Evolutionary conservation across 2,329 filamentous ascomycete genomes (phyloP).

Genomic region (Aaosphaeria arxii): DNA sequence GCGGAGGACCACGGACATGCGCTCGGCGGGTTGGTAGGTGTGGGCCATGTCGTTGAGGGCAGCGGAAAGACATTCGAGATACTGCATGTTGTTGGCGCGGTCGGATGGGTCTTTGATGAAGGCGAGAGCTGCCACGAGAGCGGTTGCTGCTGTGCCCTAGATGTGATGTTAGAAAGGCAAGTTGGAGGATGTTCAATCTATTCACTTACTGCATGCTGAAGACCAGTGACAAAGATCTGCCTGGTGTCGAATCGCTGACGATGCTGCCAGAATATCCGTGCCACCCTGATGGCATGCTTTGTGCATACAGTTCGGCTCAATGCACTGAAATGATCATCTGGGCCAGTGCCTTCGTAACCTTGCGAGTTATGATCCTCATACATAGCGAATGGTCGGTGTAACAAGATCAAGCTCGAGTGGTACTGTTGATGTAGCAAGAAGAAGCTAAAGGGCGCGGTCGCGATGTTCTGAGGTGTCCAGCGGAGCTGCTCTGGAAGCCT

Average conservation of each 20-base stretch:
- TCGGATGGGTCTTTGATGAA: conserved; percentile 39
- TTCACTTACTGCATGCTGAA: conserved; percentile 48
- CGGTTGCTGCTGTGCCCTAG: conserved; percentile 53
- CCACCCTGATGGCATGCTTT: conserved; percentile 53
- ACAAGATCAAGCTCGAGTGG: conserved; percentile 51
- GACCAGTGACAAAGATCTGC: conserved; percentile 50
- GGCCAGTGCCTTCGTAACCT: conserved; percentile 31
- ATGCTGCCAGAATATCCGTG: conserved; percentile 56
- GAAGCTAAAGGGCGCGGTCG: conserved; percentile 40
- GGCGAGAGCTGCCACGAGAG: conserved; percentile 49
- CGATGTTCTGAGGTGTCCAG: conserved; percentile 36
- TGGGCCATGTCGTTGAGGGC: conserved; percentile 53
- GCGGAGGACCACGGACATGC: conserved; percentile 53
- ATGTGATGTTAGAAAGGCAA: conserved; percentile 2
- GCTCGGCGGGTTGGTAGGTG: conserved; percentile 53
- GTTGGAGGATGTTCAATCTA: background rate
- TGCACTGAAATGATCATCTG: conserved; percentile 44
- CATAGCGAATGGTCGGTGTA: conserved; percentile 54
- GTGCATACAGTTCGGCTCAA: conserved; percentile 54
- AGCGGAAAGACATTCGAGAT: conserved; percentile 53
- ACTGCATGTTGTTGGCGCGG: conserved; percentile 44
- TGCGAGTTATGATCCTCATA: conserved; percentile 44
- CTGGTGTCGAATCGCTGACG: conserved; percentile 51
- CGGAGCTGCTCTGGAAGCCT: conserved; percentile 47
- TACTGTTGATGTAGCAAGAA: conserved; percentile 58